Conservation (phyloP, 805 yeast genomes). For the Saturnispora sanitii region DNA sequence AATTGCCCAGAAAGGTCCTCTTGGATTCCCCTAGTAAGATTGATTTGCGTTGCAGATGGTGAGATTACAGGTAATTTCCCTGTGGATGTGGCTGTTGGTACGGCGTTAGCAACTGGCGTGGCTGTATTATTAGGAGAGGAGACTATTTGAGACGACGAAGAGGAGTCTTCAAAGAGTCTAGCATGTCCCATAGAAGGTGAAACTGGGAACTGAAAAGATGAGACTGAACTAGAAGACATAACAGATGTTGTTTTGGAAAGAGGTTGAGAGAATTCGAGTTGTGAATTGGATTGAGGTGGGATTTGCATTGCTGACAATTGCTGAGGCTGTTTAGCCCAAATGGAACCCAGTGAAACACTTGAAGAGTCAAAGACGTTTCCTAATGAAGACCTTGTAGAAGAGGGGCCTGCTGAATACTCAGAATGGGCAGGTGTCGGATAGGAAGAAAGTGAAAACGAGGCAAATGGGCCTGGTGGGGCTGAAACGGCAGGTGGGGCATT, state of each 20-base stretch:
- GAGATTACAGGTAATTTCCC: no score
- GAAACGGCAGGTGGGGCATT: no score
- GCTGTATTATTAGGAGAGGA: background rate
- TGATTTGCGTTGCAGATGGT: background rate
- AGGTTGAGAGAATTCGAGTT: background rate
- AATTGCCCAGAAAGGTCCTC: constrained; percentile 4
- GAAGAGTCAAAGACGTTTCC: constrained; percentile 9
- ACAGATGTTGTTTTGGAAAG: background rate
- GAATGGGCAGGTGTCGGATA: constrained; percentile 11
- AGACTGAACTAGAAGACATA: background rate
- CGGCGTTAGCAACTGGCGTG: background rate
- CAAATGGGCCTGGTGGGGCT: background rate
- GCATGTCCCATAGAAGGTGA: no score
- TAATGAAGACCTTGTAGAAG: constrained; percentile 11
- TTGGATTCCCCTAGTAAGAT: background rate
- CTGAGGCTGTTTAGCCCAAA: constrained; percentile 1
- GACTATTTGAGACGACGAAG: no score
- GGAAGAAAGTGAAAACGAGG: background rate
- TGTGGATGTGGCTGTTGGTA: background rate
- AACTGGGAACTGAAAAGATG: no score
- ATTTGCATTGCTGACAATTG: no score
- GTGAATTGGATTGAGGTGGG: background rate
- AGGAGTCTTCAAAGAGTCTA: no score
- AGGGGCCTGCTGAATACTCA: constrained; percentile 9
- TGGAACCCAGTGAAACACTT: background rate